Evolutionary conservation across 306 rosid genomes (phyloP).

Genomic region (Psophocarpus tetragonolobus): DNA sequence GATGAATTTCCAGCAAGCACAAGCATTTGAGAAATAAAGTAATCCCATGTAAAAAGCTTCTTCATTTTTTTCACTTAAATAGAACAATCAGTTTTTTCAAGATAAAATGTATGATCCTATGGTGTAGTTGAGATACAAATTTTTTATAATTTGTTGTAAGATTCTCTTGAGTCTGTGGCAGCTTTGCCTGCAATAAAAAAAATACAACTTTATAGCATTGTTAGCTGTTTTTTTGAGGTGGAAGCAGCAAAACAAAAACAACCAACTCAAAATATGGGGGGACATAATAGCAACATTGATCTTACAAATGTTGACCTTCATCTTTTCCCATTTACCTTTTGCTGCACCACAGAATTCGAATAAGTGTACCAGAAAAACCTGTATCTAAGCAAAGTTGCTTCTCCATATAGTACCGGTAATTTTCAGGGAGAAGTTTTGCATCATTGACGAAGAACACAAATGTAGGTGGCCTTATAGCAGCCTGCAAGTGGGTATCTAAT

Average conservation of each 20-base stretch:
- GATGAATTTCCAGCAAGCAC: background rate
- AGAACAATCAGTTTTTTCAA: conserved; percentile 23
- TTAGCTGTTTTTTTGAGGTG: background rate
- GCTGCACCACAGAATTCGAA: conserved; percentile 90
- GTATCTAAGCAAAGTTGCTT: conserved; percentile 83
- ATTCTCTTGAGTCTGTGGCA: conserved; percentile 42
- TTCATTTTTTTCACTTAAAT: conserved; percentile 10
- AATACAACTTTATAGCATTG: conserved; percentile 3
- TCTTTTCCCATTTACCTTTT: conserved; percentile 67
- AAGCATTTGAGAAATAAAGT: background rate
- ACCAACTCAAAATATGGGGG: background rate
- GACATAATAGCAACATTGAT: conserved; percentile 1
- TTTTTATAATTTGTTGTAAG: conserved; percentile 45
- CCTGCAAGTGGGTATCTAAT: conserved; percentile 54
- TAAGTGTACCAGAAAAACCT: conserved; percentile 91
- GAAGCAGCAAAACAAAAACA: background rate
- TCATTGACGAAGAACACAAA: conserved; percentile 96
- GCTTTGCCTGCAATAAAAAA: conserved; percentile 58
- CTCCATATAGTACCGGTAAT: conserved; percentile 87
- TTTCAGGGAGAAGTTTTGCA: conserved; percentile 86
- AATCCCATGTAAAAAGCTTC: background rate
- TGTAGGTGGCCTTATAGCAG: conserved; percentile 97
- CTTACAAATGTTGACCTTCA: conserved; percentile 54
- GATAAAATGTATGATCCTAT: conserved; percentile 34
- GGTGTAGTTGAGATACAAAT: conserved; percentile 28